Evolutionary conservation across 306 rosid genomes (phyloP), one percentile per base, ranked within the genome.

Genomic region (Castanopsis chinensis): DNA sequence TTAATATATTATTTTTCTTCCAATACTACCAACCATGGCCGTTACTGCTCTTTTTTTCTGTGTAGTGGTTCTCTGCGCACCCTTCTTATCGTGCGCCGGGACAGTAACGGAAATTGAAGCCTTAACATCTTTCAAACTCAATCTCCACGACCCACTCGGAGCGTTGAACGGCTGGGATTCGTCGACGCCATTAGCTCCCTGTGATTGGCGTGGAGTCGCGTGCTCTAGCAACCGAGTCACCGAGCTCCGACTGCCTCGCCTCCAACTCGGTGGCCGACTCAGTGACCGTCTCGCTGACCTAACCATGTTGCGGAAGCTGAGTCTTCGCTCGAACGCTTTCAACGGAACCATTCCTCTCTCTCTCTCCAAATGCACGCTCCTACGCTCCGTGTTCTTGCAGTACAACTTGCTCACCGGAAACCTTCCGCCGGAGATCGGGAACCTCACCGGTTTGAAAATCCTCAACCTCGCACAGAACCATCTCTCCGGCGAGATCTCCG

Each of bases 141-240:
- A 88, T 75, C 93, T 94, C 6, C 89, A 87, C 21, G 98, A 94
- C 56, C 93, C 98, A 21, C 81, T 83, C 14, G 89, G 87, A 30
- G 92, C 91, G 25, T 89, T 94, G 67, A 56, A 43, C 80, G 80
- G 77, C 49, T 94, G 98, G 98, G 97, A 89, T 79, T 79, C 91
- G 0, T 81, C 91, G 19, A 76, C 97, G 53, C 90, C 98, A 9
- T 71, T 82, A 54, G 97, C 98, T 14, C 98, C 98, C 0, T 94
- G 97, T 56, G 93, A 94, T 88, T 94, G 98, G 98, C 90, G 92
- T 2, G 98, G 98, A 3, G 89, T 94, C 20, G 32, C 75, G 4
- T 91, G 89, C 33, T 27, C 25, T 21, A 65, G 64, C 61, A 80
- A 69, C 71, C 88, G 92, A 25, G 97, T 94, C 76, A 78, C 89